These are phyloP conservation scores for Penicillium pancosmium DNA, from an alignment of 495 filamentous ascomycete genomes.

Conservation along the genomic window DNA sequence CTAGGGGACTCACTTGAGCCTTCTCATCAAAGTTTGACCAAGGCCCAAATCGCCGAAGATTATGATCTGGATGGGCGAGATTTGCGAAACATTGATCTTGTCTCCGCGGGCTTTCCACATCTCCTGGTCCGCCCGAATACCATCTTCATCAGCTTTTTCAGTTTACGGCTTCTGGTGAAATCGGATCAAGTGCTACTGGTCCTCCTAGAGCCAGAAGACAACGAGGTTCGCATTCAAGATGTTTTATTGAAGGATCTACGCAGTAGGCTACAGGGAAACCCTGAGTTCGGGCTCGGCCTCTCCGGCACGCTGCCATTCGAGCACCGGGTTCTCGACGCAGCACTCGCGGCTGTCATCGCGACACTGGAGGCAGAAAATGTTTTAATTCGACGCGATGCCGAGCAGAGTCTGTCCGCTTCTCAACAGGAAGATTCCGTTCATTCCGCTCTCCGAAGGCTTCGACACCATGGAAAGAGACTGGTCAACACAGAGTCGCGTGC, in stretches of 20 bases:
- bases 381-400: constrained; percentile 21
- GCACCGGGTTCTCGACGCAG: constrained; percentile 77
- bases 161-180: constrained; percentile 33
- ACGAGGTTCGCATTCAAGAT: constrained; percentile 22
- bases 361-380: constrained; percentile 34
- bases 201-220: constrained; percentile 16
- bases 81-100: constrained; percentile 32
- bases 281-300: constrained; percentile 36
- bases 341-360: constrained; percentile 64
- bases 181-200: constrained; percentile 30
- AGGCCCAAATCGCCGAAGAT: constrained; percentile 21
- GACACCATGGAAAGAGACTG: constrained; percentile 29
- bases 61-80: constrained; percentile 32
- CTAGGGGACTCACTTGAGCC: constrained; percentile 6
- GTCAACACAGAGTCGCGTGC: constrained; percentile 32
- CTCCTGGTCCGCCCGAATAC: constrained; percentile 32
- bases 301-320: constrained; percentile 64
- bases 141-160: constrained; percentile 35
- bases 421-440: constrained; percentile 26
- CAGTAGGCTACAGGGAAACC: constrained; percentile 58
- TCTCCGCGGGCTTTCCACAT: constrained; percentile 33
- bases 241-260: constrained; percentile 47
- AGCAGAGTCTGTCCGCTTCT: constrained; percentile 22
- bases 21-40: constrained; percentile 21
- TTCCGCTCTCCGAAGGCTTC: constrained; percentile 18